phyloP scores from a whole-genome alignment of 441 rosid genomes.

The Adansonia rubrostipa region DNA sequence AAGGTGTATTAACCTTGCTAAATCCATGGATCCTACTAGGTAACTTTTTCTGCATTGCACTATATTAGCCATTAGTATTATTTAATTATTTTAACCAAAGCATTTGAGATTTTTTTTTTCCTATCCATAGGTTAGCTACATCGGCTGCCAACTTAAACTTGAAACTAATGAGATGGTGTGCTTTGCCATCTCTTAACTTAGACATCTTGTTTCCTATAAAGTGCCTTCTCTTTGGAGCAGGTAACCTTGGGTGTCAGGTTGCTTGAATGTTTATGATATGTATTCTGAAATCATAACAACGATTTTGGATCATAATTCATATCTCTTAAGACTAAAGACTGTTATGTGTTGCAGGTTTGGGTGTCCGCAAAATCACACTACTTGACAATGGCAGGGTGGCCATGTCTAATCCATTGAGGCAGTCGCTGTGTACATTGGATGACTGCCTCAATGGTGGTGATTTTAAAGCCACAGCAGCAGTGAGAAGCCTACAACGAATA shows the following conservation, averaged over 20 bases:
- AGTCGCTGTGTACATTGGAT: slow-evolving; percentile 82
- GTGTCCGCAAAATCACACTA: slow-evolving; percentile 82
- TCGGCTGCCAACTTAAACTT: slow-evolving; percentile 94
- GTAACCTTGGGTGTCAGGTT: slow-evolving; percentile 97
- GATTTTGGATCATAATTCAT: slow-evolving; percentile 14
- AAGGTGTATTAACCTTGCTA: slow-evolving; percentile 79
- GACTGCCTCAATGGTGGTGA: slow-evolving; percentile 87
- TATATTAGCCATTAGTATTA: slow-evolving; percentile 8
- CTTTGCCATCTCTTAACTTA: slow-evolving; percentile 85
- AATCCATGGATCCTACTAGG: slow-evolving; percentile 94
- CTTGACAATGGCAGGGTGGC: slow-evolving; percentile 92
- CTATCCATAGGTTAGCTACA: slow-evolving; percentile 65
- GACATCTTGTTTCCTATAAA: slow-evolving; percentile 66
- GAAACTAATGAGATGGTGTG: slow-evolving; percentile 96
- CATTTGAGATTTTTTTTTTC: slow-evolving; percentile 14
- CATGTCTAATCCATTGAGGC: slow-evolving; percentile 97
- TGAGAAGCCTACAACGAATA: slow-evolving; percentile 76
- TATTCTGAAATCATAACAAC: slow-evolving; percentile 1
- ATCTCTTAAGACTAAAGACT: slow-evolving; percentile 27
- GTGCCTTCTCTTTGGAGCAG: slow-evolving; percentile 98
- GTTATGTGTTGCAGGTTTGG: slow-evolving; percentile 69
- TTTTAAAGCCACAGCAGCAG: slow-evolving; percentile 86
- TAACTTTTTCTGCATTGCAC: slow-evolving; percentile 26
- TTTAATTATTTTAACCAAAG: slow-evolving; percentile 21
- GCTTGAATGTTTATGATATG: slow-evolving; percentile 93